phyloP scores from a whole-genome alignment of 2,329 filamentous ascomycete species.

The Trichophyton schoenleinii region DNA sequence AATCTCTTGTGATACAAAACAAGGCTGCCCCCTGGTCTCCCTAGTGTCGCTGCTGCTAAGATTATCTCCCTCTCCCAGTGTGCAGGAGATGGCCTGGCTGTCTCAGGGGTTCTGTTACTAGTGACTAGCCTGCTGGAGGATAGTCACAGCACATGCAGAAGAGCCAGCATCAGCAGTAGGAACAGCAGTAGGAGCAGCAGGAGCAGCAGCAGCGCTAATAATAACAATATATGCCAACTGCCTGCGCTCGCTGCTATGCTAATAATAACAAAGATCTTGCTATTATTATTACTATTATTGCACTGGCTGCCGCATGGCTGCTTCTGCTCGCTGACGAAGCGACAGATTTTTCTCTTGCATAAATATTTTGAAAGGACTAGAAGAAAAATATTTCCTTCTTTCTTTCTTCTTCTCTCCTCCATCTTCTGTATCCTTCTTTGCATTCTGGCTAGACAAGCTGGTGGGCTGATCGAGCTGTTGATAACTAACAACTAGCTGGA shows the following conservation, averaged over 20 bases:
- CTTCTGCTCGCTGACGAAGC: conserved; percentile 1
- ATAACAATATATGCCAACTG: no score
- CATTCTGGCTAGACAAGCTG: not conserved
- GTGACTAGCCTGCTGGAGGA: no score
- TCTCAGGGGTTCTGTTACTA: not conserved
- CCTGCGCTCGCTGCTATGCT: not conserved
- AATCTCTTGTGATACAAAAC: not conserved
- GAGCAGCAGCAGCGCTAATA: no score
- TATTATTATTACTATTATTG: not conserved
- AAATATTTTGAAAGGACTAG: not conserved
- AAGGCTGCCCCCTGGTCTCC: not conserved
- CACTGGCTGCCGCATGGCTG: not conserved
- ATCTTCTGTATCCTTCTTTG: not conserved
- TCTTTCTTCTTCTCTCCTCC: not conserved
- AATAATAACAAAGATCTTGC: not conserved
- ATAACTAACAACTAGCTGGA: not conserved
- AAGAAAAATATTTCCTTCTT: not conserved
- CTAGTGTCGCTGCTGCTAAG: not conserved
- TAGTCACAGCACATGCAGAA: no score
- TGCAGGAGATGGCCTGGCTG: not conserved
- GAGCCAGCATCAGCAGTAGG: no score
- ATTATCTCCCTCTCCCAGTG: not conserved
- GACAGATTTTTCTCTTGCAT: not conserved
- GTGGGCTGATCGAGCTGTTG: not conserved
- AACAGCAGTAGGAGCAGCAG: no score